Percentiles rank a stretch among this genome's conserved stretches.
Evolutionary conservation across 305 asterid genomes (phyloP).

Genomic region (Fraxinus baroniana): DNA sequence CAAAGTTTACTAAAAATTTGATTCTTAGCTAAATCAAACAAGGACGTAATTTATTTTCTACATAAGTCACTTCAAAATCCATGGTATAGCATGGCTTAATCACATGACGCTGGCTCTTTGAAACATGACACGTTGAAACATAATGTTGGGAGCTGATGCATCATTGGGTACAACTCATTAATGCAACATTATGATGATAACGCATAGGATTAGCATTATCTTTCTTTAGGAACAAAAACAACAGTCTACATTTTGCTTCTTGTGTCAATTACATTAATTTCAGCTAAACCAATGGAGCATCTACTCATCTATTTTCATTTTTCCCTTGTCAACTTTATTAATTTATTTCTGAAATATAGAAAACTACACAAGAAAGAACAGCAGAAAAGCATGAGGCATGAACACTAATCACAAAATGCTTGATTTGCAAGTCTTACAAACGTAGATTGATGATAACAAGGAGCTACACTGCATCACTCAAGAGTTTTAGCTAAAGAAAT

Average conservation of each 20-base stretch:
- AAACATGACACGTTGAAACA: not conserved
- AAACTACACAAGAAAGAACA: not conserved
- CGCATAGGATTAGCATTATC: not conserved
- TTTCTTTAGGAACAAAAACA: not conserved
- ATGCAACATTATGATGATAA: not conserved
- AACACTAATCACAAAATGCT: not conserved
- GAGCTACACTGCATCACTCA: constrained; percentile 12
- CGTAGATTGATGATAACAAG: not conserved
- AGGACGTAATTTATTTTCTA: not conserved
- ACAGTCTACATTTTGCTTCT: not conserved
- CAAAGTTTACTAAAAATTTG: not conserved
- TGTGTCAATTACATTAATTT: not conserved
- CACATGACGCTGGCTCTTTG: not conserved
- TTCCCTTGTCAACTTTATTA: not conserved
- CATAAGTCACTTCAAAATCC: not conserved
- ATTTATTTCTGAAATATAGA: not conserved
- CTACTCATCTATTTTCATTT: not conserved
- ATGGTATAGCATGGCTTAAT: not conserved
- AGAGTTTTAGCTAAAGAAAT: constrained; percentile 49
- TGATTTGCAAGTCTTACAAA: constrained; percentile 5
- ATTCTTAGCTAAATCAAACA: not conserved
- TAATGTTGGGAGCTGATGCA: not conserved
- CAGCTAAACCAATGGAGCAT: not conserved
- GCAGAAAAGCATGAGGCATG: not conserved
- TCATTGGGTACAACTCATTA: not conserved